These are phyloP conservation scores for Aureobasidium sp. DNA, from an alignment of 2,329 filamentous ascomycete species.

Conservation along the genomic window DNA sequence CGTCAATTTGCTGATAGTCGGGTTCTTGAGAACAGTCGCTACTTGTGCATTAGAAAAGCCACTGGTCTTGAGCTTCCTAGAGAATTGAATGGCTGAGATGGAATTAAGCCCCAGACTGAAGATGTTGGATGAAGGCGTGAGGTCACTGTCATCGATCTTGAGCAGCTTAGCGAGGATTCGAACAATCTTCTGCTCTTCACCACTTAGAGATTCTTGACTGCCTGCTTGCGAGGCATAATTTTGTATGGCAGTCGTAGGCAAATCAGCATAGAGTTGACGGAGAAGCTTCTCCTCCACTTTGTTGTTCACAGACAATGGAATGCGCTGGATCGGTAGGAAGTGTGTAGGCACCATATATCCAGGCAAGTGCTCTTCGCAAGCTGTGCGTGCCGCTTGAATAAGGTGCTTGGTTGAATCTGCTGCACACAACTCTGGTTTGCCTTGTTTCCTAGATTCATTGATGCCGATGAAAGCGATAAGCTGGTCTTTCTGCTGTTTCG, in stretches of 20 bases:
- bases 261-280: conserved; percentile 52
- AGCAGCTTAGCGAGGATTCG: conserved; percentile 47
- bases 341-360: conserved; percentile 89
- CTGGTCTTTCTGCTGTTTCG: conserved; percentile 66
- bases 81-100: conserved; percentile 67
- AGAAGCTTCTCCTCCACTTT: conserved; percentile 72
- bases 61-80: conserved; percentile 51
- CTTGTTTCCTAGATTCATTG: conserved; percentile 16
- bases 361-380: conserved; percentile 63
- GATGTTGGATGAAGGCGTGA: conserved; percentile 55
- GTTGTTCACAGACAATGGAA: conserved; percentile 82
- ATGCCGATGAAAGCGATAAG: conserved; percentile 63
- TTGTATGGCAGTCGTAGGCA: conserved; percentile 55
- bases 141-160: conserved; percentile 32
- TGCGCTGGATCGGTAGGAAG: conserved; percentile 58
- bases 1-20: conserved; percentile 34
- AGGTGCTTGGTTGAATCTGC: conserved; percentile 23
- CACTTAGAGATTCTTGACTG: conserved; percentile 22
- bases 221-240: conserved; percentile 24
- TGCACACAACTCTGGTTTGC: conserved; percentile 6
- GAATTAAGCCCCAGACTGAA: conserved; percentile 87
- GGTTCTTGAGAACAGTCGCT: conserved; percentile 55
- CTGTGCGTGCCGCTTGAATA: conserved; percentile 42
- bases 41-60: conserved; percentile 56
- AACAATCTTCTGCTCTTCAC: conserved; percentile 42